phyloP scores from a whole-genome alignment of 2,329 filamentous ascomycete species.

The Colletotrichum lini region DNA sequence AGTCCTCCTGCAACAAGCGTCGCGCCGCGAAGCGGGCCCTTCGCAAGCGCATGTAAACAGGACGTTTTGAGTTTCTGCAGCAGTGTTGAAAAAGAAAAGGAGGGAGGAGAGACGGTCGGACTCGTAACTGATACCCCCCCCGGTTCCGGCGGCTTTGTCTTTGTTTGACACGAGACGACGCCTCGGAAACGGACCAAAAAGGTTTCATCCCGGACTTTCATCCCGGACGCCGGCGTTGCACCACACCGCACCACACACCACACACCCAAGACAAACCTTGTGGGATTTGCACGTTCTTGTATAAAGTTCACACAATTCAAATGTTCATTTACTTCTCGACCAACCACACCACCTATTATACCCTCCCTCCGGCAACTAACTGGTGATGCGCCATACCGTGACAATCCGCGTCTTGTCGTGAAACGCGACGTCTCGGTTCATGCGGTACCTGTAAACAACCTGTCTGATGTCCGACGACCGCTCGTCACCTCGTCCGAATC shows the following conservation, averaged over 20 bases:
- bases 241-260: constrained; percentile 1
- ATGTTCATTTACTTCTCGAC: constrained; percentile 40
- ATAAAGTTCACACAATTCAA: constrained; percentile 36
- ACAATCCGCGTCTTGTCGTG: constrained; percentile 14
- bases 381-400: not conserved
- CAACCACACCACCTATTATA: not conserved
- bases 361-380: not conserved
- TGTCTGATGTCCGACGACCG: not conserved
- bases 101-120: constrained; percentile 12
- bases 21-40: constrained; percentile 37
- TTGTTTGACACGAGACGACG: constrained; percentile 31
- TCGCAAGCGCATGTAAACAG: constrained; percentile 38
- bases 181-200: constrained; percentile 29
- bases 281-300: constrained; percentile 40
- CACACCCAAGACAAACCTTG: not conserved
- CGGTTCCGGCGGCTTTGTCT: constrained; percentile 10
- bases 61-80: constrained; percentile 15
- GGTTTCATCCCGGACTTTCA: constrained; percentile 8
- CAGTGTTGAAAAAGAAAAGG: not conserved
- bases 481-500: not conserved
- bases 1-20: constrained; percentile 36
- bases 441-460: not conserved
- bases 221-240: constrained; percentile 2
- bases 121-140: constrained; percentile 32
- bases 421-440: constrained; percentile 16